Base-by-base conservation (phyloP, 176 grass and related monocot genomes). In the Pontederia crassipes region DNA sequence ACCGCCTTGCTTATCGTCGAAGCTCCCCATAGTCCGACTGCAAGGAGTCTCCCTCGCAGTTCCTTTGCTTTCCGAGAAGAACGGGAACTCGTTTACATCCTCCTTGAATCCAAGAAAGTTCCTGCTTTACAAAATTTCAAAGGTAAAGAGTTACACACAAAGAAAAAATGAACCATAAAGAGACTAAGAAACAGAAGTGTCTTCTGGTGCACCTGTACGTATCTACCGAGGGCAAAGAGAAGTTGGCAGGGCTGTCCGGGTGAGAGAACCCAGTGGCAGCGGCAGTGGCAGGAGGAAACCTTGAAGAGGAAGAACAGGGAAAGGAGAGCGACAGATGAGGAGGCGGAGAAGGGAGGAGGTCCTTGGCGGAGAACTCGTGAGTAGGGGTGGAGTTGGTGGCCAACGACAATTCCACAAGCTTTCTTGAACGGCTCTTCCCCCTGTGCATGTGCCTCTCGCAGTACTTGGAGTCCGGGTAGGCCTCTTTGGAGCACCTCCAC, bases 391-490 rank as follows among this genome's bases (percentile, higher is more conserved):
- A 64, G 66, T 54, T 73, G 26, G 77, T 68, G 70, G 71, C 77
- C 13, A 80, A 64, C 52, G 77, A 80, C 57, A 80, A 80, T 74
- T 80, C 77, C 71, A 74, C 77, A 69, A 66, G 77, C 77, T 80
- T 80, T 80, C 77, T 80, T 74, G 77, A 80, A 80, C 77, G 70
- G 47, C 72, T 80, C 56, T 80, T 80, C 47, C 77, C 77, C 54
- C 77, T 57, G 63, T 80, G 77, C 77, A 80, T 80, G 49, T 80
- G 77, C 70, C 64, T 80, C 49, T 80, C 77, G 0, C 77, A 80
- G 49, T 80, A 80, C 64, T 80, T 80, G 29, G 77, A 80, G 50
- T 80, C 77, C 3, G 58, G 63, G 53, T 54, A 80, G 45, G 70
- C 71, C 28, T 80, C 77, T 61, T 67, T 80, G 9, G 77, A 80